Evolutionary conservation across 2,329 filamentous ascomycete genomes (phyloP).

Genomic region (Chaetomium olivaceum): DNA sequence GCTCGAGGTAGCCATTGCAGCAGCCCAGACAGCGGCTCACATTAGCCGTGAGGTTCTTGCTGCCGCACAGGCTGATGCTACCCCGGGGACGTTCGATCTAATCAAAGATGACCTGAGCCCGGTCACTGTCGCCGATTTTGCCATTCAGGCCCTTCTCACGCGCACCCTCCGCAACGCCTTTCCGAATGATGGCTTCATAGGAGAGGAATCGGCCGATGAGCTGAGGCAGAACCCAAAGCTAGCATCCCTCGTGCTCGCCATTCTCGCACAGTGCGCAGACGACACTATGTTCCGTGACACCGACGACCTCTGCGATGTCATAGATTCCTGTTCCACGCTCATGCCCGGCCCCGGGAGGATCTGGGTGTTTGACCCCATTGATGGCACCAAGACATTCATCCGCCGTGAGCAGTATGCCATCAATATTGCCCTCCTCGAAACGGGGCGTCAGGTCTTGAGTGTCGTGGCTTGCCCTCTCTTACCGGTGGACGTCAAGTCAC

Average conservation of each 20-base stretch:
- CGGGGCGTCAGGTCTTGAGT: slow-evolving; percentile 51
- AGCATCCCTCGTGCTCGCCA: slow-evolving; percentile 49
- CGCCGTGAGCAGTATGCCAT: slow-evolving; percentile 57
- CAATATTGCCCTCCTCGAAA: slow-evolving; percentile 55
- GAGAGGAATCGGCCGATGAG: slow-evolving; percentile 20
- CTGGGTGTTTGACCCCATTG: slow-evolving; percentile 63
- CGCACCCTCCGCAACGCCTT: slow-evolving; percentile 13
- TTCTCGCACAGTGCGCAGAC: slow-evolving; percentile 38
- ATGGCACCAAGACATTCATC: slow-evolving; percentile 60
- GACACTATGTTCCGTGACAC: slow-evolving; percentile 26
- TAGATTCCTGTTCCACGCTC: slow-evolving; percentile 51
- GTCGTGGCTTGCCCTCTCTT: slow-evolving; percentile 49
- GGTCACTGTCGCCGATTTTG: slow-evolving; percentile 52
- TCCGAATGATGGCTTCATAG: slow-evolving; percentile 16
- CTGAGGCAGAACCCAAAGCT: slow-evolving; percentile 44
- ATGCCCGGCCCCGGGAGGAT: slow-evolving; percentile 35
- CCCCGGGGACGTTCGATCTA: slow-evolving; percentile 33
- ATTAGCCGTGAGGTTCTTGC: slow-evolving; percentile 53
- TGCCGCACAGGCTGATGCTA: slow-evolving; percentile 40
- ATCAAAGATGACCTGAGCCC: slow-evolving; percentile 58
- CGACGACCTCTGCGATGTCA: slow-evolving; percentile 53
- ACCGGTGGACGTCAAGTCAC: slow-evolving; percentile 41
- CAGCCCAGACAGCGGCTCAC: slow-evolving; percentile 48
- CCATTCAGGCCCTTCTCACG: slow-evolving; percentile 19
- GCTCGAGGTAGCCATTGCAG: slow-evolving; percentile 45